phyloP scores from a whole-genome alignment of 2,329 filamentous ascomycete species.

The Trichoderma lentiforme region DNA sequence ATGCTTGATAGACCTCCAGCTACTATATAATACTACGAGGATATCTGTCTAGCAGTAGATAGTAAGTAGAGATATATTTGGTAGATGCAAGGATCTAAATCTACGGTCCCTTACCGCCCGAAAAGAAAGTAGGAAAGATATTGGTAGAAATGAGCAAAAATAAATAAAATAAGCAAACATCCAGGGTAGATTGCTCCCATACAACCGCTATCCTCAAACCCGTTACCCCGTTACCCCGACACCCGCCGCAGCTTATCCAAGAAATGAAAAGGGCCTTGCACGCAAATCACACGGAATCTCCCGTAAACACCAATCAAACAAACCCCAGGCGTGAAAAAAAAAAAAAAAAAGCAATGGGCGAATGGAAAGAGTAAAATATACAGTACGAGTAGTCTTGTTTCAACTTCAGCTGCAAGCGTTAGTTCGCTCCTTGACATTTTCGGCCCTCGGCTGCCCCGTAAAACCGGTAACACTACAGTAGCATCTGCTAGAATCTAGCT shows the following conservation, averaged over 20 bases:
- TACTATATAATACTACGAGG: neutral
- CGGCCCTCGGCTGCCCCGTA: neutral
- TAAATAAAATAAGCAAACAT: neutral
- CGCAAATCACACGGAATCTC: neutral
- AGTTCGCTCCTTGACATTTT: neutral
- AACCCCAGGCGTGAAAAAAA: slow-evolving; percentile 1
- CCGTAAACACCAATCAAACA: neutral
- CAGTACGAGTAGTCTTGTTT: neutral
- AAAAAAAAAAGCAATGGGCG: neutral
- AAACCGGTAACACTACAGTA: slow-evolving; percentile 3
- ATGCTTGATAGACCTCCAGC: neutral
- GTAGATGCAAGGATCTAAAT: neutral
- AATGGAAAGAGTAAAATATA: neutral
- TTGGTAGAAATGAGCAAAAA: neutral
- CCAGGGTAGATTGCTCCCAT: neutral
- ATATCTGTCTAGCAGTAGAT: neutral
- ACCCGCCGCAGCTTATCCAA: neutral
- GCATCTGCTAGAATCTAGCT: neutral
- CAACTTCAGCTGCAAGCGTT: slow-evolving; percentile 6
- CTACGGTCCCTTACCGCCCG: no score
- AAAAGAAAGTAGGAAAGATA: neutral
- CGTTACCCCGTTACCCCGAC: neutral
- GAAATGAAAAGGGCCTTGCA: neutral
- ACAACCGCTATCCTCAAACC: neutral
- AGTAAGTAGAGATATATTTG: neutral